phyloP scores from a whole-genome alignment of 805 yeast genomes.

The Maudiozyma serrabonitensis region DNA sequence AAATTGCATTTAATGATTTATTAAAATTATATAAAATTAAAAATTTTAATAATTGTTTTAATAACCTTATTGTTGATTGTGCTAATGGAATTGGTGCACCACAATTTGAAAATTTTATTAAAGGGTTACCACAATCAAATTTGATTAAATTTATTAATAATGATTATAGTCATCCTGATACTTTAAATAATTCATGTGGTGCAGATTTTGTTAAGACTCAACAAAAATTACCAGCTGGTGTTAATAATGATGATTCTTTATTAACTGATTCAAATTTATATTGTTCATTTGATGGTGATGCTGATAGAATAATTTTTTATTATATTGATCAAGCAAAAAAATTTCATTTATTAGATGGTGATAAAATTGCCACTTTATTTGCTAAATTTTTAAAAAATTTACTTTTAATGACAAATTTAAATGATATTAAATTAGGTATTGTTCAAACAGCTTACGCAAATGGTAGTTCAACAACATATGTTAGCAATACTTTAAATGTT shows the following conservation, averaged over 20 bases:
- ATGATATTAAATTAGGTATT: conserved; percentile 53
- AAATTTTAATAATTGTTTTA: conserved; percentile 5
- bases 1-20: conserved; percentile 28
- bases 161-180: conserved; percentile 41
- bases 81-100: conserved; percentile 98
- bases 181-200: conserved; percentile 75
- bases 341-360: conserved; percentile 77
- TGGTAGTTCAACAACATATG: conserved; percentile 75
- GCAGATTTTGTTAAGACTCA: conserved; percentile 92
- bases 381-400: conserved; percentile 57
- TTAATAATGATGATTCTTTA: conserved; percentile 16
- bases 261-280: conserved; percentile 40
- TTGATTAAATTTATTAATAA: conserved; percentile 43
- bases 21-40: conserved; percentile 9
- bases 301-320: conserved; percentile 86
- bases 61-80: conserved; percentile 60
- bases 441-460: conserved; percentile 98
- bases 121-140: conserved; percentile 26
- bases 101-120: conserved; percentile 43
- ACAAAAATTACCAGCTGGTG: conserved; percentile 63
- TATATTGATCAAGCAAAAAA: conserved; percentile 32
- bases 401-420: conserved; percentile 35
- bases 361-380: conserved; percentile 78
- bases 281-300: conserved; percentile 94
- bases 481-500: conserved; percentile 48